Evolutionary conservation across 1,139 yeast genomes (phyloP), one percentile per base, ranked within the genome.

Genomic region (Hyphopichia fennica): DNA sequence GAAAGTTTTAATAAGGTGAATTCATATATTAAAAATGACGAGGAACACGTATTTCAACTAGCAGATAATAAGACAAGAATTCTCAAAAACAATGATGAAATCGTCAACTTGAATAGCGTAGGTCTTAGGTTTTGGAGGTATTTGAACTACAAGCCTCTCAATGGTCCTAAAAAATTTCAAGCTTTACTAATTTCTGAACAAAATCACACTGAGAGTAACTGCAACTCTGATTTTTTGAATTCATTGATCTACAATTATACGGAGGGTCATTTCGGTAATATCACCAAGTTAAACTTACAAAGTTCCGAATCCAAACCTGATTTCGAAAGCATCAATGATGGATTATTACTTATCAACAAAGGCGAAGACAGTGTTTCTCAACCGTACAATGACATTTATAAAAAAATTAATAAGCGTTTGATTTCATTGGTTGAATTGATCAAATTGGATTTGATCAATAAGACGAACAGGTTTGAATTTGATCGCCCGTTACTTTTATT

Each of bases 111-210:
- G 42, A 68, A 70, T 45, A 58, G 63, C 4, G 47, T 64, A 2
- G 71, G 72, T 4, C 49, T 79, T 6, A 59, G 67, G 15, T 73
- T 78, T 46, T 82, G 88, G 88, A 75, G 72, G 41, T 61, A 73
- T 45, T 58, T 85, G 49, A 77, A 78, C 45, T 71, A 84, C 40
- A 70, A 75, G 41, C 88, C 91, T 0, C 53, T 75, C 7, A 58
- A 61, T 27, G 73, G 73, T 0, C 60, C 62, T 3, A 83, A 84
- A 47, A 67, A 76, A 48, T 77, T 83, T 45, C 79, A 77, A 43
- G 62, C 81, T 4, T 49, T 84, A n/a, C 53, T 83, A 46, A 54
- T 84, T 4, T 57, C 71, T 4, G 75, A 71, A 47, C 51, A 54
- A 32, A 47, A 49, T 35, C 51, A 46, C 43, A 49, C 39, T 39